These are phyloP conservation scores for Suillus tomentosus DNA, from an alignment of 768 basidiomycete genomes.

Conservation along the genomic window DNA sequence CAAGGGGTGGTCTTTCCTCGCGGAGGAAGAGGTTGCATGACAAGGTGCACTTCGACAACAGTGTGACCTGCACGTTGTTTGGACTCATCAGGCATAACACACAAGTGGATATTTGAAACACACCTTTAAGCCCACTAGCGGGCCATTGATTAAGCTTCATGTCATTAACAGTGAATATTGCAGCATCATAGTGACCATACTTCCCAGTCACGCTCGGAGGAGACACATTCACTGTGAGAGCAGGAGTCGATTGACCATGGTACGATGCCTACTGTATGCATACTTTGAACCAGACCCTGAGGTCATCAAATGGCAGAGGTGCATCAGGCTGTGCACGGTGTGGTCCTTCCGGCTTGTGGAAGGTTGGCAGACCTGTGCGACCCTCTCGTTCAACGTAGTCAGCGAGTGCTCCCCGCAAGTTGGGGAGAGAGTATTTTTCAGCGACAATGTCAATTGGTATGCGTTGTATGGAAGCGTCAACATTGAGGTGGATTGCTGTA, in stretches of 20 bases:
- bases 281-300: constrained; percentile 1
- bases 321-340: background rate
- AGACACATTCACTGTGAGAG: constrained; percentile 22
- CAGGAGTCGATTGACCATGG: constrained; percentile 12
- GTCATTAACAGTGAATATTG: constrained; percentile 21
- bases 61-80: constrained; percentile 12
- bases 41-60: constrained; percentile 19
- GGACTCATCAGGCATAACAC: too few relatives aligned
- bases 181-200: constrained; percentile 24
- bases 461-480: background rate
- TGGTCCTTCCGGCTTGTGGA: constrained; percentile 13
- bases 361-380: too few relatives aligned
- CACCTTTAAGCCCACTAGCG: constrained; percentile 15
- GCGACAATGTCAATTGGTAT: constrained; percentile 21
- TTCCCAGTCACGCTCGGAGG: constrained; percentile 24
- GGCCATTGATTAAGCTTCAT: constrained; percentile 18
- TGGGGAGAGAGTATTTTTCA: constrained; percentile 23
- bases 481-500: too few relatives aligned
- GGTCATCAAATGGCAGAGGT: constrained; percentile 26
- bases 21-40: constrained; percentile 18
- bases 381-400: constrained; percentile 19
- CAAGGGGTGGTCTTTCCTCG: background rate
- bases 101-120: background rate
- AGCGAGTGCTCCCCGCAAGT: constrained; percentile 29
- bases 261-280: constrained; percentile 26